Evolutionary conservation across 2,329 filamentous ascomycete genomes (phyloP), one percentile per base, ranked within the genome.

Genomic region (Exserohilum turcica): DNA sequence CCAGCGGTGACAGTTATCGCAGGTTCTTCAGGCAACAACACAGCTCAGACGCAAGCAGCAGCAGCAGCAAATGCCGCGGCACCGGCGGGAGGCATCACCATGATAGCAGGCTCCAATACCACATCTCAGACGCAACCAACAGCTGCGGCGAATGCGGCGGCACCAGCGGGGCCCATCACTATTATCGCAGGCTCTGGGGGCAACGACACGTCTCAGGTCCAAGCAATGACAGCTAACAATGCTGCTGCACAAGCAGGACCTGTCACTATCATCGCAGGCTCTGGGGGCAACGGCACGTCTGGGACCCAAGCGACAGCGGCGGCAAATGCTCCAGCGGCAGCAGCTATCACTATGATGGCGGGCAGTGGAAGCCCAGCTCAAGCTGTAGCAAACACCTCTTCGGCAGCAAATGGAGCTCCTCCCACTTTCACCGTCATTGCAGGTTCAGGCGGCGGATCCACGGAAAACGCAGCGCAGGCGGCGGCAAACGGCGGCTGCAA

Each of bases 341-440:
- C n/a, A n/a, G n/a, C n/a, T 6, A 40, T 64, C 21, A 66, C 63
- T 1, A 50, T 67, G 21, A 21, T 63, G 5, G 64, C 64, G 31
- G 61, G 57, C 6, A 52, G 47, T 8, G 53, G 38, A 5, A 48
- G 62, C 52, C n/a, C n/a, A n/a, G n/a, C n/a, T n/a, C n/a, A n/a
- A n/a, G n/a, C n/a, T n/a, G n/a, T n/a, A n/a, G 24, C 58, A 42
- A 15, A 52, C 62, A 7, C 43, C 56, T 6, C 59, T 55, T 1
- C 48, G 56, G 15, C 58, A 56, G 57, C 51, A 5, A 43, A 56
- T 5, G 49, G 42, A 2, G 58, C 58, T 3, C 54, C 35, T 5
- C 40, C 51, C 3, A 51, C 56, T 12, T 61, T 66, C 3, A 71
- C 66, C 5, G 65, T 70, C 28, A 15, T 68, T n/a, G 67, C 67